Evolutionary conservation across 495 filamentous ascomycete species (phyloP).

Genomic region (Beverwykella pulmonaria): DNA sequence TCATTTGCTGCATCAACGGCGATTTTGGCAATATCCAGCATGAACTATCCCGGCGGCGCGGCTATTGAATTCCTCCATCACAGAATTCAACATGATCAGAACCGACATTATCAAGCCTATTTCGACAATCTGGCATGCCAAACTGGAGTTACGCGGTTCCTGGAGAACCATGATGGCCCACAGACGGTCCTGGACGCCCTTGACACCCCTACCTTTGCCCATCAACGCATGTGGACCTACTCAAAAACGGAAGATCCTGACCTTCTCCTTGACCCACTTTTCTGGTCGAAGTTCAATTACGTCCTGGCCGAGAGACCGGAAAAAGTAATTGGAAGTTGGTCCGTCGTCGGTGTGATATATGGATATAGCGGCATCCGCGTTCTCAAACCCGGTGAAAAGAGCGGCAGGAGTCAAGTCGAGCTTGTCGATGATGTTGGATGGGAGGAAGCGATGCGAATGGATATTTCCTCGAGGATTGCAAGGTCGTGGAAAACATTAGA

Average conservation of each 20-base stretch:
- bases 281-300: slow-evolving; percentile 86
- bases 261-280: slow-evolving; percentile 60
- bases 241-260: slow-evolving; percentile 67
- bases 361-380: slow-evolving; percentile 72
- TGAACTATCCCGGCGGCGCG: slow-evolving; percentile 49
- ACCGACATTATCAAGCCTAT: slow-evolving; percentile 50
- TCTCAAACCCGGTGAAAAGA: slow-evolving; percentile 54
- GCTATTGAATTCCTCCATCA: slow-evolving; percentile 42
- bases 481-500: slow-evolving; percentile 33
- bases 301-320: slow-evolving; percentile 70
- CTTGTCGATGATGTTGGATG: slow-evolving; percentile 8
- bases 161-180: slow-evolving; percentile 50
- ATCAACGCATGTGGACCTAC: slow-evolving; percentile 53
- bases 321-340: slow-evolving; percentile 67
- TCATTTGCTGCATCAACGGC: slow-evolving; percentile 62
- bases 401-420: slow-evolving; percentile 13
- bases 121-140: slow-evolving; percentile 88
- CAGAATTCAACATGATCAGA: background rate
- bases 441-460: slow-evolving; percentile 46
- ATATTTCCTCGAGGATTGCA: slow-evolving; percentile 52
- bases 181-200: slow-evolving; percentile 37
- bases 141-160: slow-evolving; percentile 90
- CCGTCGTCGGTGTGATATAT: slow-evolving; percentile 65
- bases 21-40: slow-evolving; percentile 61
- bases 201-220: slow-evolving; percentile 22